Base-by-base conservation (phyloP, 2,329 filamentous ascomycete species). In the Endoconidiophora polonica region DNA sequence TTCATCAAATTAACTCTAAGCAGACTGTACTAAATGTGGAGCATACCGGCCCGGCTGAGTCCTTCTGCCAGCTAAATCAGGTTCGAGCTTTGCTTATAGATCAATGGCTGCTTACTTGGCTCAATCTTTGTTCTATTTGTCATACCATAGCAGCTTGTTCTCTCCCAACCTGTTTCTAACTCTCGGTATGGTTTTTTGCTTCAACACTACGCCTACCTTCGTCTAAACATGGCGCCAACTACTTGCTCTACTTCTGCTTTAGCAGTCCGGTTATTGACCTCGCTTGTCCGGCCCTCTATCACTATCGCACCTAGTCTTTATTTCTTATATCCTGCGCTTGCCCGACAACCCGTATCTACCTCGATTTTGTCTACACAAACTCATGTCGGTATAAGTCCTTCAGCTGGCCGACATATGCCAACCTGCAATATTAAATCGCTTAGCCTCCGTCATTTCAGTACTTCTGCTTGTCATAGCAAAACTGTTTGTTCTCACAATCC, bases 401-500 rank as follows among this genome's bases (percentile, higher is more conserved):
- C 16, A 40, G 2, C 18, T 48, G 4, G 12, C 23, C 23, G 10
- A 23, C 41, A 22, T 24, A 16, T 18, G 18, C 29, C 9, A n/a
- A 16, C 18, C 40, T 12, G 14, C 39, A 36, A 40, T 5, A 23
- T 22, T 16, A 49, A 55, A 26, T 47, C 22, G 14, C 55, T 36
- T 10, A n/a, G 24, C 23, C 42, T n/a, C 23, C 52, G 60, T 46
- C 38, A 49, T 12, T 73, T 74, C 51, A 62, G 65, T 23, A 60
- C 62, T 18, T 65, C 70, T 2, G 36, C 60, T 0, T 20, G 58
- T 5, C 59, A 59, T 46, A 56, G 58, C 24, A 66, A 64, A 53
- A 80, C 77, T 0, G 62, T 65, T 26, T 70, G 70, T 40, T 65
- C 78, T 3, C 64, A 70, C 55, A 94, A 96, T 61, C 84, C 86